Base-by-base conservation (phyloP, 306 rosid species). In the Vigna hirtella region DNA sequence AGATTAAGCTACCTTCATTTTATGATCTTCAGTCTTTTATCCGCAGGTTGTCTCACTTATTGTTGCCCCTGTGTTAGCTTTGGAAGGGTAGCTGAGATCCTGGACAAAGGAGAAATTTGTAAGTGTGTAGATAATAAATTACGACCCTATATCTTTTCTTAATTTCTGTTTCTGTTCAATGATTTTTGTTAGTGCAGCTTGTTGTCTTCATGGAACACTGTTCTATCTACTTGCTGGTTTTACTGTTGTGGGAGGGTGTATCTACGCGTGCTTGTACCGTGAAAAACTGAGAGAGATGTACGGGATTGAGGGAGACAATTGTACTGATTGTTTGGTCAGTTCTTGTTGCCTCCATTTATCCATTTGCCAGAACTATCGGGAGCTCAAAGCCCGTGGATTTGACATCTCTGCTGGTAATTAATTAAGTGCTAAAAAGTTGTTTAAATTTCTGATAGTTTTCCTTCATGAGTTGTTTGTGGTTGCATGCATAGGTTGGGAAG, bases 321-420 rank as follows among this genome's bases (percentile, higher is more conserved):
- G 11, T 22, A 5, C 11, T 1, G 78, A 79, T 49, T 79, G 43
- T 26, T 26, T 51, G 13, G 17, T 30, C 2, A 71, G 83, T 71
- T 71, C 6, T 9, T 8, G 61, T 56, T 42, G 7, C 9, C 28
- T 1, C 45, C 14, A 11, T 43, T 9, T 43, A 43, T 43, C 83
- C 38, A 1, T 71, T 63, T 79, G 83, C 55, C 78, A 79, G 52
- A 9, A 34, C 28, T 36, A 64, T n/a, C 49, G 69, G n/a, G 69
- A 64, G 15, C 69, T 64, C 28, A 20, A 70, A 50, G 83, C 78
- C 8, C 83, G 83, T 63, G 83, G 83, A n/a, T 79, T 79, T 48
- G 26, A 24, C 14, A 7, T 79, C 0, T n/a, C 66, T 24, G 83
- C 56, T 15, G 83, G 83, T 77, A 66, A 56, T 2, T 18, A 10